phyloP scores from a whole-genome alignment of 1,284 basidiomycete species.

The Cutaneotrichosporon cutaneum region DNA sequence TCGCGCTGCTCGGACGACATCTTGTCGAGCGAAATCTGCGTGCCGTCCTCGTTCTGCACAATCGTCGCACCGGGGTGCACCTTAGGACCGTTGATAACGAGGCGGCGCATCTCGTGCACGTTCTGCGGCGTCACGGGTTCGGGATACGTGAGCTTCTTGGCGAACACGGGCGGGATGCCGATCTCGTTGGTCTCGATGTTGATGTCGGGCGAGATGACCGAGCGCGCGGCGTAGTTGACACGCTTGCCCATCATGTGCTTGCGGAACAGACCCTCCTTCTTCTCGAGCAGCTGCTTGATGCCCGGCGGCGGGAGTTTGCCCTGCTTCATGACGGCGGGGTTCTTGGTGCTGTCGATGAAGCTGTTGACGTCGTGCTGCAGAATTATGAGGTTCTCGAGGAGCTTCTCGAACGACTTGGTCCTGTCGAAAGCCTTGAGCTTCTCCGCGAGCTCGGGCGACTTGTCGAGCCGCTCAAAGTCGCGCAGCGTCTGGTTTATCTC shows the following conservation, averaged over 20 bases:
- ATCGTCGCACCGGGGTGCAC: constrained; percentile 90
- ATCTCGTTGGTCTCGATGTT: constrained; percentile 99
- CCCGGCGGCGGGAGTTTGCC: constrained; percentile 92
- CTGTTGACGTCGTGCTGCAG: constrained; percentile 95
- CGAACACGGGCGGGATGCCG: constrained; percentile 96
- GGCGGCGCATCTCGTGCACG: constrained; percentile 80
- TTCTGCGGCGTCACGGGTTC: constrained; percentile 94
- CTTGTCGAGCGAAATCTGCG: constrained; percentile 78
- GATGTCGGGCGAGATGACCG: constrained; percentile 98
- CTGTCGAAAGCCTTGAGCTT: constrained; percentile 19
- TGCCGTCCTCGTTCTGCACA: constrained; percentile 93
- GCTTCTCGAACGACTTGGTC: constrained; percentile 63
- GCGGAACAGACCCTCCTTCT: constrained; percentile 98
- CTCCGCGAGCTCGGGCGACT: constrained; percentile 20
- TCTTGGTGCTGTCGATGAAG: constrained; percentile 97
- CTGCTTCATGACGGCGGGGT: constrained; percentile 77
- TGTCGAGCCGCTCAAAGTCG: constrained; percentile 21
- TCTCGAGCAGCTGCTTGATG: constrained; percentile 95
- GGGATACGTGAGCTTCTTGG: constrained; percentile 93
- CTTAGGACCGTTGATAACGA: constrained; percentile 89
- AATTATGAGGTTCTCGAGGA: constrained; percentile 81
- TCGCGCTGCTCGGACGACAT: constrained; percentile 82
- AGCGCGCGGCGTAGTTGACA: constrained; percentile 98
- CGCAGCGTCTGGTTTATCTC: constrained; percentile 63
- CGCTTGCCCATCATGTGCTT: constrained; percentile 99